phyloP scores from a whole-genome alignment of 768 basidiomycete species.

The Boletus rufocinnamomeus region DNA sequence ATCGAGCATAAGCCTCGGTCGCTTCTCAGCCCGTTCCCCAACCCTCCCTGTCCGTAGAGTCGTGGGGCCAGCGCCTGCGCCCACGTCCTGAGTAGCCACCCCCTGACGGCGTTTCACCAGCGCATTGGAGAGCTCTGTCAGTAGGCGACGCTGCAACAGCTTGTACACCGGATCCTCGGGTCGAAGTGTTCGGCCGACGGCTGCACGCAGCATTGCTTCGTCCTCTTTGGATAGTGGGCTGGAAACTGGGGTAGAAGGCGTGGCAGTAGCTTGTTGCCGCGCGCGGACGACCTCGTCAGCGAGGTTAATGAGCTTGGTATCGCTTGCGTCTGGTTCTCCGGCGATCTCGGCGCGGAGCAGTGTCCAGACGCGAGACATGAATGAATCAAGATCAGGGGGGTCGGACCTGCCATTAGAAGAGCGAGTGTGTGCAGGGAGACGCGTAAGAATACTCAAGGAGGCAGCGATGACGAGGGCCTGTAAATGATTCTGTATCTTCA shows the following conservation, averaged over 20 bases:
- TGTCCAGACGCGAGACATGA: slow-evolving; percentile 64
- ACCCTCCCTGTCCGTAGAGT: slow-evolving; percentile 37
- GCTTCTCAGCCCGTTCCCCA: slow-evolving; percentile 23
- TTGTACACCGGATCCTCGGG: slow-evolving; percentile 66
- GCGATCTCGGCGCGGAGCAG: slow-evolving; percentile 61
- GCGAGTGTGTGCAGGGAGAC: slow-evolving; percentile 33
- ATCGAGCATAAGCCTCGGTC: slow-evolving; percentile 32
- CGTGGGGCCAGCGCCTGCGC: slow-evolving; percentile 15
- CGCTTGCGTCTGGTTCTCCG: slow-evolving; percentile 31
- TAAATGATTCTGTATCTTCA: slow-evolving; percentile 66
- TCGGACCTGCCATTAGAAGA: slow-evolving; percentile 14
- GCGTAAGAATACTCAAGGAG: slow-evolving; percentile 57
- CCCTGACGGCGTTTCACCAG: slow-evolving; percentile 27
- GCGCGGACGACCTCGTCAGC: slow-evolving; percentile 73
- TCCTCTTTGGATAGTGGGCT: slow-evolving; percentile 38
- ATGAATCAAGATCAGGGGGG: slow-evolving; percentile 33
- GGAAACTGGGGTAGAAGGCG: background rate
- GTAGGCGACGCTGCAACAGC: slow-evolving; percentile 60
- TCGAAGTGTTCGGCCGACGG: slow-evolving; percentile 64
- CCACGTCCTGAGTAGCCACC: slow-evolving; percentile 1
- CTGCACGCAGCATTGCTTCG: slow-evolving; percentile 54
- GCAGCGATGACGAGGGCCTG: slow-evolving; percentile 72
- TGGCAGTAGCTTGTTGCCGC: slow-evolving; percentile 32
- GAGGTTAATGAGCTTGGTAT: slow-evolving; percentile 64
- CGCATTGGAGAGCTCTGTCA: slow-evolving; percentile 39